Base-by-base conservation (phyloP, 2,329 filamentous ascomycete genomes). In the Dendryphion nanum region DNA sequence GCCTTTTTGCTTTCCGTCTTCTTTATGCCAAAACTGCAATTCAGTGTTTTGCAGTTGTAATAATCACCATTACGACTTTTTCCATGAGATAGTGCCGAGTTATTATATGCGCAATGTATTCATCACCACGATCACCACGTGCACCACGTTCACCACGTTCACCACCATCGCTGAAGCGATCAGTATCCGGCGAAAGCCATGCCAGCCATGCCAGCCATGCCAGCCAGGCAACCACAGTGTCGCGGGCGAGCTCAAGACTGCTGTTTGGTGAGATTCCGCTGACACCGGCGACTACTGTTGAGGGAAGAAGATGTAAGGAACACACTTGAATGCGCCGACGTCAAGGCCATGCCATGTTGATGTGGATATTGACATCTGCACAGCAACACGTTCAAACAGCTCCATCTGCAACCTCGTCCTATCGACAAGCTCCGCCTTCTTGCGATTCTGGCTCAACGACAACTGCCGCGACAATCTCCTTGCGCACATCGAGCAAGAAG, bases 201-300 rank as follows among this genome's bases (percentile, higher is more conserved):
- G 59, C 50, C 36, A 67, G 61, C 44, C 59, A 64, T 14, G 59
- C 50, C 36, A 67, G 61, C 44, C 57, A 65, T 52, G 57, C 45
- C 18, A 61, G 53, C 42, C 45, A 48, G 39, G 56, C 58, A 20
- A 66, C 62, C 13, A 59, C 57, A n/a, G 53, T 54, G 33, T 66
- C 59, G 44, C 60, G 57, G 36, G 46, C 61, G 30, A 66, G 60
- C 50, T 65, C 61, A 13, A 65, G 58, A 61, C 55, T 71, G 38
- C 55, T 75, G 44, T 75, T 75, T 60, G 72, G 72, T 44, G 72
- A 75, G 49, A 73, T 75, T 41, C 69, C 72, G 44, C 61, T 64
- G 41, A 67, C 64, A 31, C 68, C 68, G 45, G 59, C 58, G 38
- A 62, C 60, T 14, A 63, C 56, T 3, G 49, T 57, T 30, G 57